Base-by-base conservation (phyloP, 768 basidiomycete genomes). In the Tulasnella sp. region DNA sequence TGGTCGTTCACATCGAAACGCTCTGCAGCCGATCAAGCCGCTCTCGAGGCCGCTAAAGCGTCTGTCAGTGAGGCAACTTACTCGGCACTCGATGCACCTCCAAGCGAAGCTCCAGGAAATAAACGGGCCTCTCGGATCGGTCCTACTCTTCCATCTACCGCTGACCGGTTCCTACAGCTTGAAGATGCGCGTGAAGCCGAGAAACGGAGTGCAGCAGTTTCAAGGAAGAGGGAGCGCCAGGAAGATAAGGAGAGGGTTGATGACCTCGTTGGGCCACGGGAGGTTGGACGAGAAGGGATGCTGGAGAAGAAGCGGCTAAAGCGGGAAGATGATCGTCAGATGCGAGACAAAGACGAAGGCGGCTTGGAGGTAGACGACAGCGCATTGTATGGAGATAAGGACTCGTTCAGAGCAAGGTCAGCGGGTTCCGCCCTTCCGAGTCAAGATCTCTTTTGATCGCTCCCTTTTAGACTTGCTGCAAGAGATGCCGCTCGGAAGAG, bases 301-400 rank as follows among this genome's bases (percentile, higher is more conserved):
- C 69, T 93, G 62, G 93, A 94, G 74, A 92, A 92, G 76, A 89
- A 91, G 70, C 74, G 81, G 29, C 83, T 80, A 41, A 78, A 76
- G 63, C 76, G 90, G 63, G 89, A 88, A 63, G 74, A 74, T 13
- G 86, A 94, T 70, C 74, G 78, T 41, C 69, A 81, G 2, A 88
- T 85, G 69, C 75, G 85, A 55, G 88, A 90, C 45, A 75, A 73
- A 51, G 81, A 80, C 19, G 90, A 91, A 11, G 86, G 85, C 1
- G 84, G 86, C 11, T 67, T 83, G 9, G 93, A 95, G 65, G 75
- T 81, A 1, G 85, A 88, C 64, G 93, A 95, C 32, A 75, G 78
- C 1, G 85, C 83, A 1, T 73, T 95, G 56, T 77, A 94, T 72
- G 90, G 91, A 23, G 67, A 65, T 26, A 83, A 84, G 0, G 85